Evolutionary conservation across 306 rosid species (phyloP), one percentile per base, ranked within the genome.

Genomic region (Myrica gale): DNA sequence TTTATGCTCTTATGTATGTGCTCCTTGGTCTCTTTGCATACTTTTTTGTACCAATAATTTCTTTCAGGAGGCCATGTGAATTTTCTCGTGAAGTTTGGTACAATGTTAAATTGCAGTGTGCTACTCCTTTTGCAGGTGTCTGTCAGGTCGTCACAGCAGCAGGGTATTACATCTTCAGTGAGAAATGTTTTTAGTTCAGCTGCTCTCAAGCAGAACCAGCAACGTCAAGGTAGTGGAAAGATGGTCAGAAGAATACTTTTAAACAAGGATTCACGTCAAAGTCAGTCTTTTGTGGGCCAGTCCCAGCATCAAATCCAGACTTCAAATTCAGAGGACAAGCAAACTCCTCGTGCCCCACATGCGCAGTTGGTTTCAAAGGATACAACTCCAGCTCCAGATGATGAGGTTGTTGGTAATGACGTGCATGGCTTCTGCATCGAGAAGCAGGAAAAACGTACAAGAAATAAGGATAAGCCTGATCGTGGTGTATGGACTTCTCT

Each of bases 381-480:
- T 60, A 39, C 80, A 44, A 88, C 83, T 87, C 90, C 89, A 50
- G 45, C 84, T 73, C 61, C 77, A 48, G 90, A 91, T 65, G 82
- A 71, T 74, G 87, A 79, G 77, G 42, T 78, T 77, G 77, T 77
- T 74, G 76, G 67, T 71, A 82, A 76, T 84, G 93, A 84, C 71
- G 46, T 82, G 68, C 91, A 81, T 68, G 81, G 77, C 1, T 26
- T 20, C 71, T 73, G 71, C 77, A 63, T 76, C 61, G 92, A 87
- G 87, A 89, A 86, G 80, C 85, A 70, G 45, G 90, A 82, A 68
- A 87, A 80, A 69, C 85, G 81, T 74, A 60, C 51, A 44, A 91
- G 88, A 55, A 82, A 87, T 62, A 90, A 79, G 78, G 91, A 91
- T 70, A 79, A 84, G 68, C 88, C 84, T 74, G 93, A 88, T 53